These are phyloP conservation scores for Trichomonascaceae sp. DNA, from an alignment of 1,139 yeast species.

Conservation along the genomic window DNA sequence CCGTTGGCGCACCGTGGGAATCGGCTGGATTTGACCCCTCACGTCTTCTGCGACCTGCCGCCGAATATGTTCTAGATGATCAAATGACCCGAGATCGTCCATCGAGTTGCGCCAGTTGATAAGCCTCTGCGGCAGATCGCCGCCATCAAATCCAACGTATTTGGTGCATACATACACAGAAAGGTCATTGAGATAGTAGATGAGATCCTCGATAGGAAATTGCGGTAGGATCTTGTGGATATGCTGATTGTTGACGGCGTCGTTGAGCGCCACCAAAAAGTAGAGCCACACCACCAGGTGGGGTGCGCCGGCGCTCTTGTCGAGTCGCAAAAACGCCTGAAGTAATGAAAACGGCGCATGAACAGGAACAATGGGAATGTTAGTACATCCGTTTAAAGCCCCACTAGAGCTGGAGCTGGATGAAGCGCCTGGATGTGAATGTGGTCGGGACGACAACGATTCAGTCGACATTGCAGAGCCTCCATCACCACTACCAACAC, in stretches of 20 bases:
- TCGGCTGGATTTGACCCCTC: constrained; percentile 8
- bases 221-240: constrained; percentile 5
- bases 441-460: not conserved
- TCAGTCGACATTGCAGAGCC: not conserved
- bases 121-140: constrained; percentile 1
- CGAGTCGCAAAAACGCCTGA: constrained; percentile 6
- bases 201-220: constrained; percentile 10
- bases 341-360: constrained; percentile 9
- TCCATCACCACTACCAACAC: constrained; percentile 1
- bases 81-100: constrained; percentile 4
- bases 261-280: constrained; percentile 13
- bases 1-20: constrained; percentile 11
- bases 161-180: not conserved
- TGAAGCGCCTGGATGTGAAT: not conserved
- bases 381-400: not conserved
- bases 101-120: constrained; percentile 4
- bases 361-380: constrained; percentile 4
- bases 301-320: constrained; percentile 9
- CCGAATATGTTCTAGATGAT: constrained; percentile 11
- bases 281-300: constrained; percentile 17
- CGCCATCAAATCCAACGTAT: not conserved
- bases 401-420: constrained; percentile 1
- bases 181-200: constrained; percentile 5
- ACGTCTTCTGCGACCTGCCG: constrained; percentile 8
- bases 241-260: constrained; percentile 6